Evolutionary conservation across 768 basidiomycete species (phyloP).

Genomic region (Suillus subaureus): DNA sequence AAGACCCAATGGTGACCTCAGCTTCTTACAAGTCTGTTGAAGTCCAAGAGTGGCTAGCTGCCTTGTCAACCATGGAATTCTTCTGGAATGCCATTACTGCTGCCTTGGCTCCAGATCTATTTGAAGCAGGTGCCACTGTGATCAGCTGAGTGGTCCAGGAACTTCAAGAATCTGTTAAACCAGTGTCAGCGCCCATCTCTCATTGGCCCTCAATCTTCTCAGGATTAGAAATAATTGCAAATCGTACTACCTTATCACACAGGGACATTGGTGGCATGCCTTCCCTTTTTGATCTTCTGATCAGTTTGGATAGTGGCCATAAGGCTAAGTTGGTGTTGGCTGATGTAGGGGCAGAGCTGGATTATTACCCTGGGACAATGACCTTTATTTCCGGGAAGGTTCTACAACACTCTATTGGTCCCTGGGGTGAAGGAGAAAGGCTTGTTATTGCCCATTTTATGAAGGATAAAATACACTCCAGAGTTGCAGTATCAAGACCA

Average conservation of each 20-base stretch:
- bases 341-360: neutral
- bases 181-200: neutral
- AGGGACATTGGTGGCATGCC: neutral
- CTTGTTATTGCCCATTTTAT: neutral
- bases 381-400: neutral
- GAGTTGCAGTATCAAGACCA: neutral
- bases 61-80: neutral
- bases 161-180: neutral
- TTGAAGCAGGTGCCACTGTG: neutral
- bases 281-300: constrained; percentile 10
- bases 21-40: neutral
- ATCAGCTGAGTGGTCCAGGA: neutral
- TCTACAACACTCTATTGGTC: neutral
- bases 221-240: constrained; percentile 10
- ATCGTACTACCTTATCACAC: neutral
- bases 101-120: neutral
- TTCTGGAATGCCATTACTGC: neutral
- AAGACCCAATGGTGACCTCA: neutral
- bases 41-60: neutral
- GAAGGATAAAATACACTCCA: constrained; percentile 2
- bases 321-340: neutral
- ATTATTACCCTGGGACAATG: neutral
- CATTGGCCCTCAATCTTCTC: constrained; percentile 10
- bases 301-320: constrained; percentile 6
- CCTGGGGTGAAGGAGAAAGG: neutral